These are phyloP conservation scores for Axilococcus clingmanii DNA, from an alignment of 139 green algal species.

Conservation along the genomic window DNA sequence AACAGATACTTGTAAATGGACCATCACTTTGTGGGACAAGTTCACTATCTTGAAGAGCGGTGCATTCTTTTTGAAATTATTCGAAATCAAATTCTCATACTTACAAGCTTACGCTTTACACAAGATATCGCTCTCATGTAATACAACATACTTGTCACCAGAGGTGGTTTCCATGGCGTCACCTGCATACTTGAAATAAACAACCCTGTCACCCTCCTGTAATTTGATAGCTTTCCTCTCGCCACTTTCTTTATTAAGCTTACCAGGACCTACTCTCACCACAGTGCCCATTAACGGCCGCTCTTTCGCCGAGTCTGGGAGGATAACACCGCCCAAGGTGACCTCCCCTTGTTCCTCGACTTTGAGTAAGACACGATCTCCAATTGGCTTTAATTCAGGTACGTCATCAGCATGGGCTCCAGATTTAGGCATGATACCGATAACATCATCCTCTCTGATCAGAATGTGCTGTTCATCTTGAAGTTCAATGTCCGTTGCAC, in stretches of 20 bases:
- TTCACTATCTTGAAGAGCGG: too few relatives aligned
- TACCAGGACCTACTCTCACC: slow-evolving; percentile 58
- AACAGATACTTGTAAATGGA: too few relatives aligned
- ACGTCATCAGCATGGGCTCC: slow-evolving; percentile 74
- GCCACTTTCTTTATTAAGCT: slow-evolving; percentile 49
- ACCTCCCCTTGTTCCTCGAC: slow-evolving; percentile 61
- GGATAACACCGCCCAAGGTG: slow-evolving; percentile 82
- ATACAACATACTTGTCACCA: slow-evolving; percentile 72
- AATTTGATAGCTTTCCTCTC: slow-evolving; percentile 46
- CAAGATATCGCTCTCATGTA: slow-evolving; percentile 82
- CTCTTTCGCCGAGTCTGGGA: slow-evolving; percentile 82
- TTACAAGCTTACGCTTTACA: slow-evolving; percentile 53
- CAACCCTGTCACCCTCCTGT: slow-evolving; percentile 46
- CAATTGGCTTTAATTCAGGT: slow-evolving; percentile 70
- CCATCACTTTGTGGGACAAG: too few relatives aligned
- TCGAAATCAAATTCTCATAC: too few relatives aligned
- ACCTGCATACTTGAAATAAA: slow-evolving; percentile 90
- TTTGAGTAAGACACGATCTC: slow-evolving; percentile 82
- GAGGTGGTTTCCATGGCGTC: slow-evolving; percentile 79
- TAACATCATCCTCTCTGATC: slow-evolving; percentile 82
- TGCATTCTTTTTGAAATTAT: too few relatives aligned
- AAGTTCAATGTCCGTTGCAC: slow-evolving; percentile 73
- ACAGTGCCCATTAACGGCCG: slow-evolving; percentile 54
- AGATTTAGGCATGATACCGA: slow-evolving; percentile 68
- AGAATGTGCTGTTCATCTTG: slow-evolving; percentile 65